Evolutionary conservation across 495 filamentous ascomycete species (phyloP).

Genomic region (Aspergillus bridgeri): DNA sequence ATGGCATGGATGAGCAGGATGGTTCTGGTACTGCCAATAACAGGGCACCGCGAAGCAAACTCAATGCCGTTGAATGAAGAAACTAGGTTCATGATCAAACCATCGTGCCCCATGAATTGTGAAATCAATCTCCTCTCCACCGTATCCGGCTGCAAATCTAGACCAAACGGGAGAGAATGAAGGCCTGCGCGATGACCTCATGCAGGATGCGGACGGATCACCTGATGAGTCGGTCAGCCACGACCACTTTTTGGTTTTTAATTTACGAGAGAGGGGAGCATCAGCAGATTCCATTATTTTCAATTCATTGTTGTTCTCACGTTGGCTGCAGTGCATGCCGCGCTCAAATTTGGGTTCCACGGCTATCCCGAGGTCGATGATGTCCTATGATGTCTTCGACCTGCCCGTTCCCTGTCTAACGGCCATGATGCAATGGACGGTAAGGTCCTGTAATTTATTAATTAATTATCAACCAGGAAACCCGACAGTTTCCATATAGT

Average conservation of each 20-base stretch:
- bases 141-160: no score
- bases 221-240: not conserved
- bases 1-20: not conserved
- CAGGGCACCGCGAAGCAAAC: no score
- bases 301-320: no score
- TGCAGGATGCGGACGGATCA: not conserved
- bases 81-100: not conserved
- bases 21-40: not conserved
- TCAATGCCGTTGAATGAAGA: not conserved
- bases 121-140: no score
- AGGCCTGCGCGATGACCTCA: not conserved
- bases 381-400: slow-evolving; percentile 16
- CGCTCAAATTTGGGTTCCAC: not conserved
- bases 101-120: not conserved
- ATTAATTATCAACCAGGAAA: not conserved
- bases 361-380: slow-evolving; percentile 9
- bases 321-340: not conserved
- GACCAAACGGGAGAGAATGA: not conserved
- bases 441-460: not conserved
- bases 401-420: not conserved
- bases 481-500: no score
- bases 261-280: not conserved
- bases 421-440: slow-evolving; percentile 7
- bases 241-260: not conserved
- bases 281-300: not conserved